Base-by-base conservation (phyloP, 2,329 filamentous ascomycete genomes). In the Diaporthe vexans region DNA sequence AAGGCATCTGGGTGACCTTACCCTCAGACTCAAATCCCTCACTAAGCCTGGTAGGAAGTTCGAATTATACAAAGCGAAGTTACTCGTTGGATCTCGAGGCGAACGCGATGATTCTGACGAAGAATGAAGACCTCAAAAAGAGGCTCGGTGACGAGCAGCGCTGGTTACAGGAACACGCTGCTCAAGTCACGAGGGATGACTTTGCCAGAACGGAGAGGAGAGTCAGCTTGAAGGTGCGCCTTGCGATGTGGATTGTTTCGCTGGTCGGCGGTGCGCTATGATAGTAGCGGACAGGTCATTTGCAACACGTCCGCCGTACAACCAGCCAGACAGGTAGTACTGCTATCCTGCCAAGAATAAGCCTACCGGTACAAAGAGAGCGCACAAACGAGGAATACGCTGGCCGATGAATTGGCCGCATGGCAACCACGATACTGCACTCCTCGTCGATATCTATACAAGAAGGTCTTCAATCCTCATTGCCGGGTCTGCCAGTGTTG, bases 241-340 rank as follows among this genome's bases (percentile, higher is more conserved):
- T 97, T 76, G 94, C 95, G 4, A 98, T 98, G 95, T 97, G 94
- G 95, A 93, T 98, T 83, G 95, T 98, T 7, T 90, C 91, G 78
- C 86, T 94, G 46, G 89, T 98, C 10, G 96, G 96, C 0, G 96
- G 96, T 19, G 95, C 95, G n/a, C 86, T 98, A 81, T 98, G 85
- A 81, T 48, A 59, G 24, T 19, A 29, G 68, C 40, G 11, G 33
- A n/a, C 11, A 33, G 5, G 33, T 11, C n/a, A 46, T 37, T 21
- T 13, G 46, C 63, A 52, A 17, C 29, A 21, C 21, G 21, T 40
- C n/a, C 17, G 7, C n/a, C 21, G 6, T 13, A 21, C 11, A 54
- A 19, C 69, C 10, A 26, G 46, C 8, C 9, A 43, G 46, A 54
- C 33, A 29, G 37, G n/a, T n/a, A 33, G 46, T 24, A 17, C 15